Base-by-base conservation (phyloP, 495 filamentous ascomycete genomes). In the Saxophila tyrrhenica region DNA sequence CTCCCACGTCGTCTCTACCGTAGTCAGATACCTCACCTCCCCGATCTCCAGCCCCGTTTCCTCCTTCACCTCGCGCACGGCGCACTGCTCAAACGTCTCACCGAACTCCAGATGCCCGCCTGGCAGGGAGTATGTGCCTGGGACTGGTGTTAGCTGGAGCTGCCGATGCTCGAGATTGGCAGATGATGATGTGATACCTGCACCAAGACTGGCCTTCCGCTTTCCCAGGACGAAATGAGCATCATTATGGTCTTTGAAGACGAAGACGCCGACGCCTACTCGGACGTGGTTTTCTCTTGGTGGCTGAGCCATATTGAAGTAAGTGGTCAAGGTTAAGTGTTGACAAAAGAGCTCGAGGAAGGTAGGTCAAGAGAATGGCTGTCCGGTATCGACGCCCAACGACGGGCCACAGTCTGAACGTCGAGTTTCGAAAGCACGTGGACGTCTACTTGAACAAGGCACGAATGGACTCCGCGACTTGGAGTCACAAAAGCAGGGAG, bases 91-190 rank as follows among this genome's bases (percentile, higher is more conserved):
- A 44, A 74, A 72, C 1, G 68, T 67, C 60, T 87, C 84, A 42
- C 78, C 78, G 52, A 75, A 72, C 39, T 87, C 82, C 20, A 86
- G 76, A 49, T 87, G 83, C 2, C 84, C 84, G 43, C 84, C 84
- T 2, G 84, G 82, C 16, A 83, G 72, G 24, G 78, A 78, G 72
- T 72, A 81, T 7, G 78, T 78, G 1, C 78, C 83, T 68, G 25
- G 11, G 7, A 45, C 42, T 10, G 20, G 42, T 9, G 5, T 17
- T 15, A 38, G 25, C 15, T 38, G 23, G 20, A 44, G 8, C 32
- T 43, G 44, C 21, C 9, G 13, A 35, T 21, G 24, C 15, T 11
- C 5, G 25, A 23, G 2, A 32, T 55, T 20, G 2, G 46, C 15
- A 38, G 17, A 20, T 9, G 17, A 21, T n/a, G 23, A n/a, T 42